Percentiles rank a stretch among this genome's conserved stretches.
phyloP scores from a whole-genome alignment of 257 asterid genomes.

The Fraxinus cuspidata region DNA sequence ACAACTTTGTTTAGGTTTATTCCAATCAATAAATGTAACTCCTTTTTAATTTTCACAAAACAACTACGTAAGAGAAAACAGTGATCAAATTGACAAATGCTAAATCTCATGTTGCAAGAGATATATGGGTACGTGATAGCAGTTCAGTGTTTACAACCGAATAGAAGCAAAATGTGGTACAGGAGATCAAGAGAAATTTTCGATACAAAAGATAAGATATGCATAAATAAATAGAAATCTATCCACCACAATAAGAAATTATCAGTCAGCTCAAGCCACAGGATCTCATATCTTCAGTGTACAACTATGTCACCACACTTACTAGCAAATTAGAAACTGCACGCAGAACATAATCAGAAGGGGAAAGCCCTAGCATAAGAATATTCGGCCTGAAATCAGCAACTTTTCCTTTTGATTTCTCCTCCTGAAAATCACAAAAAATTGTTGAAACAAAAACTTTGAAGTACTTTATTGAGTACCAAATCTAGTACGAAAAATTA shows the following conservation, averaged over 20 bases:
- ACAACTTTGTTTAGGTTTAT: no score
- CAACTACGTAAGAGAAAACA: no score
- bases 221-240: background rate
- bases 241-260: background rate
- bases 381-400: conserved; percentile 66
- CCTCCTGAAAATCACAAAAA: conserved; percentile 59
- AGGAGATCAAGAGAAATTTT: no score
- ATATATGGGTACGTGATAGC: background rate
- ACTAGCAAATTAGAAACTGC: conserved; percentile 76
- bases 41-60: no score
- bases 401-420: conserved; percentile 56
- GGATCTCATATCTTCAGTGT: conserved; percentile 12
- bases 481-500: conserved; percentile 6
- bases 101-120: no score
- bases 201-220: background rate
- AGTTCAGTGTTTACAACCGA: background rate
- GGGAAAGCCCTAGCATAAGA: conserved; percentile 82
- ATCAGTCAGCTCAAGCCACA: background rate
- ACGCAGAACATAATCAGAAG: conserved; percentile 70
- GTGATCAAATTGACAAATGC: no score
- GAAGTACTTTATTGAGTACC: background rate
- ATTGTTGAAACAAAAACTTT: background rate
- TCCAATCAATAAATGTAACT: no score
- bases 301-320: conserved; percentile 34
- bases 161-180: background rate